Evolutionary conservation across 331 rosid genomes (phyloP), one percentile per base, ranked within the genome.

Genomic region (Dryas integrifolia): DNA sequence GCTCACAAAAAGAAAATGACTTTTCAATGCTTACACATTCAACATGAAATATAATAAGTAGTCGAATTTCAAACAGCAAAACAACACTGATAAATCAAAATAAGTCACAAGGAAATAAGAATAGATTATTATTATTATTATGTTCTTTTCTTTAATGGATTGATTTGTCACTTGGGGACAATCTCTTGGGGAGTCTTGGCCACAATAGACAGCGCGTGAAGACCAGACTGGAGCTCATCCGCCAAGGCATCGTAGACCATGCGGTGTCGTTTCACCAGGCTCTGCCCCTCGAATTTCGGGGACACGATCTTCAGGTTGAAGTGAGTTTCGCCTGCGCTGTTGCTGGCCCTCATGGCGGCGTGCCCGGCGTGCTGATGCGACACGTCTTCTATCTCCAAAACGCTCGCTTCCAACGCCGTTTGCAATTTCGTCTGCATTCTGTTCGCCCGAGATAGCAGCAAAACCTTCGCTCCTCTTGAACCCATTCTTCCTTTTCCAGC

Each of bases 331-430:
- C 77, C 67, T 4, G 84, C 69, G 45, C 64, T 69, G 4, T 53
- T 88, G 49, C 66, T 67, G 1, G 68, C 86, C 58, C 67, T 86
- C 65, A 91, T 72, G 62, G 92, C 98, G 41, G 92, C 87, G 68
- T 93, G 98, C 8, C 92, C 94, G 0, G 94, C 90, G 77, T 91
- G 98, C 83, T 89, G 97, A 66, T 86, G 49, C 52, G 98, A 91
- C 52, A 91, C 97, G 85, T 93, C 98, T 78, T 93, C 94, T 2
- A 91, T 76, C 41, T 91, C 98, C 78, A 91, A 18, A 4, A 74
- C 73, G 53, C 82, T 86, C 48, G 96, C 88, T 75, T 89, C 92
- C 16, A 91, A 78, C 21, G 91, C 88, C 58, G 91, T 67, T 26
- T 89, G 97, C 2, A 91, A 64, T 82, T 84, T 86, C 24, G 83